Base-by-base conservation (phyloP, 2,329 filamentous ascomycete genomes). In the Phyllosticta citriasiana region DNA sequence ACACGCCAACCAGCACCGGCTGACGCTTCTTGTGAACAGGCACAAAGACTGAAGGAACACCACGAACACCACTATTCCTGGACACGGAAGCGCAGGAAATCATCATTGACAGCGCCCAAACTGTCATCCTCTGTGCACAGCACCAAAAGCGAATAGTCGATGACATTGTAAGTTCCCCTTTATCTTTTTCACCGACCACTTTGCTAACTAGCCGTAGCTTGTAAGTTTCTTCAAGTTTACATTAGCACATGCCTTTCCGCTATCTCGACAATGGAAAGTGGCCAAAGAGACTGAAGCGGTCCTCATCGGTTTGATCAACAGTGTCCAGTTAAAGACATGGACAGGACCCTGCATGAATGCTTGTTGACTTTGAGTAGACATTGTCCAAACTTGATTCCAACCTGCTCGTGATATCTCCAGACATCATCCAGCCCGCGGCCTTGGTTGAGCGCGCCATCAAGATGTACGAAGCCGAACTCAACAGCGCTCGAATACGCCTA, bases 91-190 rank as follows among this genome's bases (percentile, higher is more conserved):
- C 55, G 5, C 59, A 60, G 25, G 57, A 58, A 24, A 51, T 33
- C 35, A 53, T 62, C 55, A 35, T 66, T 2, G 69, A 70, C 12
- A 61, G 65, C 24, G 64, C 66, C 1, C 63, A 67, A 9, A 69
- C 68, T 0, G 69, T 71, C n/a, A 60, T 67, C 9, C 64, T 72
- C 10, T 73, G 72, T 57, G 67, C 68, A 2, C 67, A 71, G 55
- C 72, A 74, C 58, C 70, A 72, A 55, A 72, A 73, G 60, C 65
- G 67, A 0, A 72, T 73, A 24, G 68, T 63, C n/a, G 61, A 63
- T 19, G 61, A 63, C 27, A 63, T 63, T 33, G 26, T 62, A 53
- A 12, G 54, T 47, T 52, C 26, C n/a, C 3, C 67, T 1, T 22
- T 22, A 22, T 22, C 14, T 19, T 7, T 16, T n/a, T n/a, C 14